Conservation (phyloP, 345 rosid genomes). For the Limnanthes douglasii region DNA sequence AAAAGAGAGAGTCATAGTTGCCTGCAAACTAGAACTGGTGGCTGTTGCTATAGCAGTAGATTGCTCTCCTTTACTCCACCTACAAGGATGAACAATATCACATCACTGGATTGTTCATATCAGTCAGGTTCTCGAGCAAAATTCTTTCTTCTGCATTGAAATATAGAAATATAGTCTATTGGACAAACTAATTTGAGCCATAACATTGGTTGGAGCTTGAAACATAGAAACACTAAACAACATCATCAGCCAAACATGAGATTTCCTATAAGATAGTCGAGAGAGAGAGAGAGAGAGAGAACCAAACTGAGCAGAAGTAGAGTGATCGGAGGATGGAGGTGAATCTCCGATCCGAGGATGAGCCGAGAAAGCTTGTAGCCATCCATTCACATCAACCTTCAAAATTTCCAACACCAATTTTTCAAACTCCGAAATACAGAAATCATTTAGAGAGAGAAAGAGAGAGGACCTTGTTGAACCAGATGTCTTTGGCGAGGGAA, state of each 20-base stretch:
- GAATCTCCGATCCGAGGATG: slow-evolving; percentile 81
- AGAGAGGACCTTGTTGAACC: slow-evolving; percentile 54
- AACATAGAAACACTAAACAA: neutral
- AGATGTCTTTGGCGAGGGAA: slow-evolving; percentile 43
- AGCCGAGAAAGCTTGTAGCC: slow-evolving; percentile 86
- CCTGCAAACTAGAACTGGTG: slow-evolving; percentile 50
- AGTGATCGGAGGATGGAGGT: slow-evolving; percentile 19
- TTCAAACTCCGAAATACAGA: neutral
- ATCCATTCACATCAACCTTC: slow-evolving; percentile 60
- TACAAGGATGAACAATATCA: slow-evolving; percentile 10
- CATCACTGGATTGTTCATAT: too few species aligned
- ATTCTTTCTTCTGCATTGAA: too few species aligned
- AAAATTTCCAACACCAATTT: neutral
- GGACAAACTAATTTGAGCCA: too few species aligned
- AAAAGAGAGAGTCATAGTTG: slow-evolving; percentile 7
- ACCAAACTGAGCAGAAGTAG: slow-evolving; percentile 31
- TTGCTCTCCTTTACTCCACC: slow-evolving; percentile 76
- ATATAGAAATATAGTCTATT: too few species aligned
- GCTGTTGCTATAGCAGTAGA: slow-evolving; percentile 79
- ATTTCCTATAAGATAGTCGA: neutral
- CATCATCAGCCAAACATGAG: too few species aligned
- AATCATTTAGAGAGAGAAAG: neutral
- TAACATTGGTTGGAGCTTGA: too few species aligned
- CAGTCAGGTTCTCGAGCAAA: too few species aligned
- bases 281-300: slow-evolving; percentile 6